phyloP scores from a whole-genome alignment of 2,329 filamentous ascomycete genomes.

The Hymenoscyphus fraxineus region DNA sequence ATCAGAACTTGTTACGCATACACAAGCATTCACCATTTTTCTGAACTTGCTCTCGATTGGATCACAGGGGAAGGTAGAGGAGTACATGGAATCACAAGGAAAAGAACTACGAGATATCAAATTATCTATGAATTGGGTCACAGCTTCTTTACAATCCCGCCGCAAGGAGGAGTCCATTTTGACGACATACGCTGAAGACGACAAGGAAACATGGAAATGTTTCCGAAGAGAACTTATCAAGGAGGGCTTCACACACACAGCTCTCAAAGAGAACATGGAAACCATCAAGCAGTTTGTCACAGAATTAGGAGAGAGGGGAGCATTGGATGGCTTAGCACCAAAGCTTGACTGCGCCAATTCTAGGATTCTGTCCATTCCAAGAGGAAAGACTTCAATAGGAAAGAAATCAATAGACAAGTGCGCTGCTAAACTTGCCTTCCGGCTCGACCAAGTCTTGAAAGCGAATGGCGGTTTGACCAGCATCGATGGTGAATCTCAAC shows the following conservation, averaged over 20 bases:
- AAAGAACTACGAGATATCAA: constrained; percentile 17
- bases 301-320: constrained; percentile 22
- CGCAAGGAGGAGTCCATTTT: constrained; percentile 15
- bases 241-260: constrained; percentile 52
- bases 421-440: no score
- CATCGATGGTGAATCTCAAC: no score
- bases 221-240: constrained; percentile 52
- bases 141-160: constrained; percentile 12
- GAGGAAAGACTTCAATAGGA: neutral
- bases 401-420: neutral
- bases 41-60: constrained; percentile 16
- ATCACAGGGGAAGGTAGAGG: constrained; percentile 17
- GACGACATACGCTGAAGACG: constrained; percentile 36
- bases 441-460: no score
- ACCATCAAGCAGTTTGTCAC: constrained; percentile 23
- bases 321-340: constrained; percentile 12
- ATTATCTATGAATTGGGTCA: constrained; percentile 15
- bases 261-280: constrained; percentile 51
- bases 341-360: neutral
- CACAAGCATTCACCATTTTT: constrained; percentile 17
- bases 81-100: constrained; percentile 18
- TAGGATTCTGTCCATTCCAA: neutral
- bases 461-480: no score
- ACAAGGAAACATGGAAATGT: constrained; percentile 51
- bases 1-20: constrained; percentile 16